Conservation (phyloP, 441 rosid genomes). For the Pelargonium australe region DNA sequence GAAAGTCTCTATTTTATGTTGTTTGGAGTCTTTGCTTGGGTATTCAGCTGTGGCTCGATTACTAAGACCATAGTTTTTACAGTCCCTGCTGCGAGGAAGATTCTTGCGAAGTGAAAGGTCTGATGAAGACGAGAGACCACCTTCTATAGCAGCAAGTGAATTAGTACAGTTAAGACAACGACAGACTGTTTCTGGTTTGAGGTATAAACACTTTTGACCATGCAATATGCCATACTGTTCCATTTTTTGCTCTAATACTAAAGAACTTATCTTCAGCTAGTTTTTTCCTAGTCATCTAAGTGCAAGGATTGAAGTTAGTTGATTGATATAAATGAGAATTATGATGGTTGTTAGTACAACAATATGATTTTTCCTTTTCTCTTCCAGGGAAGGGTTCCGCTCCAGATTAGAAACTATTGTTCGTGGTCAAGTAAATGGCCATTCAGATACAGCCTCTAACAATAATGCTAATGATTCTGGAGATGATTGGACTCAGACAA, state of each 20-base stretch:
- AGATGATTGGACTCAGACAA: constrained; percentile 32
- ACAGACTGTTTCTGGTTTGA: constrained; percentile 86
- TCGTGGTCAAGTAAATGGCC: constrained; percentile 51
- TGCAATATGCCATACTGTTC: not conserved
- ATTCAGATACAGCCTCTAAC: constrained; percentile 41
- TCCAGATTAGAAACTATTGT: constrained; percentile 66
- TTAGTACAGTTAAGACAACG: constrained; percentile 81
- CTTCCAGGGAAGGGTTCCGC: constrained; percentile 78
- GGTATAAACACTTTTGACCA: constrained; percentile 35
- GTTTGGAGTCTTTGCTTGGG: not conserved
- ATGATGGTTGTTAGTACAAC: not conserved
- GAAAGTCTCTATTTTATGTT: not conserved
- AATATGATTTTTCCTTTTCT: constrained; percentile 18
- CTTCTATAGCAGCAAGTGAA: constrained; percentile 77
- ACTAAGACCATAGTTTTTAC: constrained; percentile 26
- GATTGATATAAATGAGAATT: not conserved
- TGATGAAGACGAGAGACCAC: constrained; percentile 68
- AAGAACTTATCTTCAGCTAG: not conserved
- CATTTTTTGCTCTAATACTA: not conserved
- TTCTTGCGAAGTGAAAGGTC: constrained; percentile 82
- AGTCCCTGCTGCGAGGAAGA: constrained; percentile 94
- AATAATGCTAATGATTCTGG: constrained; percentile 36
- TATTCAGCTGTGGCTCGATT: constrained; percentile 13
- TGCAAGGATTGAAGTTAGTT: not conserved
- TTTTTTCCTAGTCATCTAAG: not conserved